Evolutionary conservation across 1,139 yeast species (phyloP), one percentile per base, ranked within the genome.

Genomic region (Sugiyamaella japonica): DNA sequence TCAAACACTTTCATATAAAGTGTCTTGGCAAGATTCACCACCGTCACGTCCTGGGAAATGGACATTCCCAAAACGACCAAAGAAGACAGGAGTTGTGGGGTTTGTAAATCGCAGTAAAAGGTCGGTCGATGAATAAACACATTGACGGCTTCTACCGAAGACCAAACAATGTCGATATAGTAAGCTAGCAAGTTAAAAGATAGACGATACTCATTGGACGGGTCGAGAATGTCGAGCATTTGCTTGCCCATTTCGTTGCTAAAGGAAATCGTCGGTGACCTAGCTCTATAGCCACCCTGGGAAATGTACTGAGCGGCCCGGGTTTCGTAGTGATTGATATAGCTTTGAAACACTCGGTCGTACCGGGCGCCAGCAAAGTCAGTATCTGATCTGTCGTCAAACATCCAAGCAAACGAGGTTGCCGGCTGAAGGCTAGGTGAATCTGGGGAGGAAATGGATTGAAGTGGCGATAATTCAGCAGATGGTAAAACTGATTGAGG

Each of bases 41-140:
- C 56, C 1, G 46, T 50, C 9, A 43, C 45, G 16, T 61, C 58
- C 10, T 58, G 54, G 28, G 60, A 53, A 23, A 64, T 42, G 1
- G 73, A 67, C 75, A 75, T 71, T 4, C 80, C 80, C 25, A 76
- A 58, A 12, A 70, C 61, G 23, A 71, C 65, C 59, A 76, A 61
- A 4, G 71, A 66, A 3, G 73, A 70, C 42, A 77, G 57, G 42
- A 76, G 61, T 32, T 68, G 64, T 0, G 70, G 62, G 53, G 71
- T 65, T 17, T 64, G 59, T 12, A 58, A 57, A 43, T 71, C 67
- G 4, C 75, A 70, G 52, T 70, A 66, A 56, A 75, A 76, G 1
- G 78, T 71, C 7, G 77, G 69, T 13, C 70, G 61, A 60, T 77
- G 80, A n/a, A 77, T 61, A 36, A 73, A 61, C 37, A 55, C 47